phyloP scores from a whole-genome alignment of 148 eudicot species.

The Rhododendron henanense region DNA sequence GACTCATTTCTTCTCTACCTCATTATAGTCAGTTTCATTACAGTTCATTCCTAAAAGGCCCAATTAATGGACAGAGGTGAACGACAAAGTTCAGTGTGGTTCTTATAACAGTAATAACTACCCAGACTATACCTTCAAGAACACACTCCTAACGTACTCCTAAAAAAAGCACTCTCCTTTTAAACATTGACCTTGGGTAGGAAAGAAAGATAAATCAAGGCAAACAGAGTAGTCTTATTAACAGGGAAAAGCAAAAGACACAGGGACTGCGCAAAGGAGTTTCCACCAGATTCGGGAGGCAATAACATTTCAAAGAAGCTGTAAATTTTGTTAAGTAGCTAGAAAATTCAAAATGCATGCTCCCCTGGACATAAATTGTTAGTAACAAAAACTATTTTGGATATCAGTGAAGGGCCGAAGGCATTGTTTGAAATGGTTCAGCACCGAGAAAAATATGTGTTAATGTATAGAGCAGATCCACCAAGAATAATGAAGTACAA shows the following conservation, averaged over 20 bases:
- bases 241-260: neutral
- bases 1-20: neutral
- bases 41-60: neutral
- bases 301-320: neutral
- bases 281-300: neutral
- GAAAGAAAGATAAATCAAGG: neutral
- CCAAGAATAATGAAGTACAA: neutral
- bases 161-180: neutral
- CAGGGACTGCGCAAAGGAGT: neutral
- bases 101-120: neutral
- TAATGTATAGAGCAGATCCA: neutral
- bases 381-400: neutral
- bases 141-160: neutral
- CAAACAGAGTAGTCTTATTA: neutral
- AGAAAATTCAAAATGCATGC: neutral
- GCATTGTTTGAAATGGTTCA: neutral
- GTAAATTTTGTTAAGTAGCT: neutral
- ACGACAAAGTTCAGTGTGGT: neutral
- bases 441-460: neutral
- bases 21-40: neutral
- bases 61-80: neutral
- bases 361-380: neutral
- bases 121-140: neutral
- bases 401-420: neutral
- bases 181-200: neutral